Evolutionary conservation across 345 rosid genomes (phyloP), one percentile per base, ranked within the genome.

Genomic region (Populus pruinosa): DNA sequence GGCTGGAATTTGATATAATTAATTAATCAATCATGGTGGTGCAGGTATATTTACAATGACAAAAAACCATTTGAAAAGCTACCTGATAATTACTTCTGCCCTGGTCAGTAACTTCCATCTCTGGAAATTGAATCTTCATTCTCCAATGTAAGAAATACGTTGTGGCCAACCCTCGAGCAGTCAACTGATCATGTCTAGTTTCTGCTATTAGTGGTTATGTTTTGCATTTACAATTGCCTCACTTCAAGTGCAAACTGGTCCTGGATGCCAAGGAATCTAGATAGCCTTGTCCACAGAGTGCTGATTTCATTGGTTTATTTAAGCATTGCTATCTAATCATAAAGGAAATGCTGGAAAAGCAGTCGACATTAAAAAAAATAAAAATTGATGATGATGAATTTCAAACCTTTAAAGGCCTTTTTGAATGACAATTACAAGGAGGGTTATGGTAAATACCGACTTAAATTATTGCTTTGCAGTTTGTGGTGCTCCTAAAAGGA

Each of bases 401-500:
- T 63, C 27, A 25, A 3, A 25, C 7, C 23, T 62, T 62, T 25
- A 9, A 23, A 25, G 50, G 69, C 9, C 20, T 63, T 13, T 50
- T 50, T 18, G 6, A 3, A 50, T 50, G 20, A 53, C 61, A 53
- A 53, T 53, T 18, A 18, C 61, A 7, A 53, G 23, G 2, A 53
- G 61, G 55, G 61, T 20, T 53, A 8, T 20, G 21, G 3, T 53
- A 53, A 43, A 53, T 53, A n/a, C n/a, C 1, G 23, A 7, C 0
- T 23, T 69, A 2, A 62, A 36, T 41, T 17, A 2, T 65, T 65
- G 47, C 14, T 70, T 70, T 85, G 86, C 91, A 93, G 99, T 96
- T 63, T 96, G 98, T 80, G 97, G 93, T 74, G 99, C 98, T 79
- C 97, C 99, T 9, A 96, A 96, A 79, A 82, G 99, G 76, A 88